A percentile compares a stretch with the other conserved stretches of the same genome.
Conservation (phyloP, 805 yeast species). For the Priceomyces medius region DNA sequence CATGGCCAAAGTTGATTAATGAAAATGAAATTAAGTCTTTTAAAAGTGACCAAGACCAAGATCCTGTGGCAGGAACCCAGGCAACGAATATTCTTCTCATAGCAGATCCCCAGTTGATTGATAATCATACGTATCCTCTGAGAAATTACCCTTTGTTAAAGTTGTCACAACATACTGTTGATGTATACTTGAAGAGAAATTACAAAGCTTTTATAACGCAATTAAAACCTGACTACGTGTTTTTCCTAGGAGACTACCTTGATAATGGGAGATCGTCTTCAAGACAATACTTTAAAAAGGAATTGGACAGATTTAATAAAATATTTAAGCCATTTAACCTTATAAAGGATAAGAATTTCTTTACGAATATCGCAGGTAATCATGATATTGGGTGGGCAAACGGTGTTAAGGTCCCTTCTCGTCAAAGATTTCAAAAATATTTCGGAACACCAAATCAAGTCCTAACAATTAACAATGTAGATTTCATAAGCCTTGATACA, state of each 20-base stretch:
- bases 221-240: constrained; percentile 35
- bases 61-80: neutral
- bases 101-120: constrained; percentile 47
- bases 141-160: constrained; percentile 28
- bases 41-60: constrained; percentile 10
- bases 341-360: constrained; percentile 24
- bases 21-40: neutral
- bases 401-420: constrained; percentile 44
- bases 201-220: constrained; percentile 31
- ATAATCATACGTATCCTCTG: constrained; percentile 44
- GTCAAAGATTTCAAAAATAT: constrained; percentile 26
- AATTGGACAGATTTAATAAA: constrained; percentile 30
- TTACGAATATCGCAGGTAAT: constrained; percentile 69
- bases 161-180: constrained; percentile 43
- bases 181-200: constrained; percentile 36
- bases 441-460: constrained; percentile 35
- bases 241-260: constrained; percentile 43
- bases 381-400: constrained; percentile 96
- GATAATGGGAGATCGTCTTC: constrained; percentile 40
- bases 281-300: constrained; percentile 28
- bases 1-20: constrained; percentile 26
- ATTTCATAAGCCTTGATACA: constrained; percentile 60
- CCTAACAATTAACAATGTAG: constrained; percentile 28
- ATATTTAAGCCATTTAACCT: constrained; percentile 25
- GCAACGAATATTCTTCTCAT: constrained; percentile 32